Conservation (phyloP, 495 filamentous ascomycete genomes). For the Penicillium bialowiezense region DNA sequence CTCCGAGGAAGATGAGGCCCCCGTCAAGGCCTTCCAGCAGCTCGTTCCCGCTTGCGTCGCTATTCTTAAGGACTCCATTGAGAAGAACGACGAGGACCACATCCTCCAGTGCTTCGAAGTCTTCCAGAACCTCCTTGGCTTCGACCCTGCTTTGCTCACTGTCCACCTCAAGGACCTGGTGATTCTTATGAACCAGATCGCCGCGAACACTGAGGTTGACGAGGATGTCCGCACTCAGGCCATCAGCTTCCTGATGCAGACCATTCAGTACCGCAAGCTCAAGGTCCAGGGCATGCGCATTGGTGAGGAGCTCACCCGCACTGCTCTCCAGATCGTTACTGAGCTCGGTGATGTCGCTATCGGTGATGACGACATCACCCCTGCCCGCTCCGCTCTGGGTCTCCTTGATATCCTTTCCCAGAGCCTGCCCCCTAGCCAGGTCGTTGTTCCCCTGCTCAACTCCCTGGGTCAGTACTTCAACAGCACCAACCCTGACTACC, state of each 20-base stretch:
- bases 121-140: constrained; percentile 92
- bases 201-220: constrained; percentile 67
- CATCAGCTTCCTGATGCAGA: constrained; percentile 89
- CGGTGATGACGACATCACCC: constrained; percentile 86
- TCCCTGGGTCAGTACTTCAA: constrained; percentile 77
- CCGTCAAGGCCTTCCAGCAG: constrained; percentile 68
- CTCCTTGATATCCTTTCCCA: constrained; percentile 85
- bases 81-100: constrained; percentile 76
- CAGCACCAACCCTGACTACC: constrained; percentile 66
- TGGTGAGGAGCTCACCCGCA: constrained; percentile 81
- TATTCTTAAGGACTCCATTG: constrained; percentile 79
- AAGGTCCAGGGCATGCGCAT: constrained; percentile 87
- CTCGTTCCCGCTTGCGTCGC: constrained; percentile 85
- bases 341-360: constrained; percentile 71
- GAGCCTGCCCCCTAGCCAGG: constrained; percentile 87
- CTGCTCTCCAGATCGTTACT: constrained; percentile 80
- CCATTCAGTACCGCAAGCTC: constrained; percentile 84
- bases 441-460: constrained; percentile 88
- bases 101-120: constrained; percentile 91
- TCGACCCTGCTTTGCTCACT: constrained; percentile 78
- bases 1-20: constrained; percentile 72
- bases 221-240: constrained; percentile 88
- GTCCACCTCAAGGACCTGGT: constrained; percentile 86
- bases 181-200: constrained; percentile 89
- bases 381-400: constrained; percentile 78